These are phyloP conservation scores for Teunomyces panamensis DNA, from an alignment of 805 yeast species.

Conservation along the genomic window DNA sequence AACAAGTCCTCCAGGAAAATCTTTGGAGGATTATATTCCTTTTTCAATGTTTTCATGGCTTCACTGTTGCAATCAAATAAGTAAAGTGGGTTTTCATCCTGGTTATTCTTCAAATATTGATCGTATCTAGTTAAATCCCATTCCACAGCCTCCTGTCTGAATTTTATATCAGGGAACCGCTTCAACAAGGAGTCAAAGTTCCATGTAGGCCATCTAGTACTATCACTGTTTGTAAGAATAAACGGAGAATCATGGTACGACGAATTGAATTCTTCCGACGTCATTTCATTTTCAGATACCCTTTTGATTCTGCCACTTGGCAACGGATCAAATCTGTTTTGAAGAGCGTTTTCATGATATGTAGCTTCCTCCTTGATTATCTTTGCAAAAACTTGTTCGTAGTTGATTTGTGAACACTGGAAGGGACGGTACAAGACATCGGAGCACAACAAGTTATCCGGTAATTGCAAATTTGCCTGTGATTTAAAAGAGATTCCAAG, in stretches of 20 bases:
- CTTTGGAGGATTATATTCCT: constrained; percentile 54
- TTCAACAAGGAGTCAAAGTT: constrained; percentile 43
- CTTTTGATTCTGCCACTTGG: constrained; percentile 51
- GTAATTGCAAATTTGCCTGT: constrained; percentile 48
- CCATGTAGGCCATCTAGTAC: constrained; percentile 66
- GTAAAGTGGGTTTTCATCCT: constrained; percentile 83
- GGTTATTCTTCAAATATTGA: constrained; percentile 57
- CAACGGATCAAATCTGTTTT: constrained; percentile 10
- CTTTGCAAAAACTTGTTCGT: constrained; percentile 45
- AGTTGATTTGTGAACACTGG: constrained; percentile 73
- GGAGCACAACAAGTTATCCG: constrained; percentile 57
- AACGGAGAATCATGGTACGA: constrained; percentile 60
- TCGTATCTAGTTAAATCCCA: constrained; percentile 69
- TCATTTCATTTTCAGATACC: constrained; percentile 43
- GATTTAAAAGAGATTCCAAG: constrained; percentile 30
- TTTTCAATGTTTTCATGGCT: constrained; percentile 57
- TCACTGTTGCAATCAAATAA: constrained; percentile 75
- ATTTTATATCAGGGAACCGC: constrained; percentile 57
- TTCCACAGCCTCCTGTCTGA: constrained; percentile 81
- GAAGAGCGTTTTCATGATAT: constrained; percentile 22
- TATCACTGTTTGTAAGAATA: constrained; percentile 40
- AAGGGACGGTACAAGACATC: constrained; percentile 81
- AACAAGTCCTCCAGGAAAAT: constrained; percentile 62
- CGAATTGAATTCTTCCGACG: constrained; percentile 44
- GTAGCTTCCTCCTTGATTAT: constrained; percentile 46